Evolutionary conservation across 805 yeast genomes (phyloP).

Genomic region (Candida yuanshanica): DNA sequence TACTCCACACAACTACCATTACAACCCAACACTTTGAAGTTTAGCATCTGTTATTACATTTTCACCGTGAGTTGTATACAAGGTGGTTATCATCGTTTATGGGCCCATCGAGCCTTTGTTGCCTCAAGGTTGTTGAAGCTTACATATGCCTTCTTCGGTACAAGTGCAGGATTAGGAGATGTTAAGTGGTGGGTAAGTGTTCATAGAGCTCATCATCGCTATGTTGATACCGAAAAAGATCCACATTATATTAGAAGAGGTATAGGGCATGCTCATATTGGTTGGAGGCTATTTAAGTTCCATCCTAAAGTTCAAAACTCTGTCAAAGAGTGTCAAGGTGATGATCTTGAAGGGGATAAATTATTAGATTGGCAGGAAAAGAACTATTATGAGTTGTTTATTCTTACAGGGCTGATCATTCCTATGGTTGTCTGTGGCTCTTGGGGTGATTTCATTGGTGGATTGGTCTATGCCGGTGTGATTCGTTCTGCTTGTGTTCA

Average conservation of each 20-base stretch:
- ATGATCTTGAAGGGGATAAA: constrained; percentile 56
- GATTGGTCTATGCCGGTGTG: constrained; percentile 74
- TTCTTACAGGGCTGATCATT: constrained; percentile 46
- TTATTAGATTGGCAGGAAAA: constrained; percentile 32
- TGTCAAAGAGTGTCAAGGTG: constrained; percentile 32
- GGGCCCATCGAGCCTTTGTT: constrained; percentile 56
- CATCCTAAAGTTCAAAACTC: constrained; percentile 45
- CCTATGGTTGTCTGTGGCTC: constrained; percentile 65
- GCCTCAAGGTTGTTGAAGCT: constrained; percentile 40
- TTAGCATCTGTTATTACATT: constrained; percentile 50
- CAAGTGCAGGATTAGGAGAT: constrained; percentile 73
- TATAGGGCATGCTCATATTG: constrained; percentile 75
- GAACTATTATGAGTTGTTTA: constrained; percentile 43
- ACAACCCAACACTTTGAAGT: constrained; percentile 42
- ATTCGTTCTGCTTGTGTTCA: constrained; percentile 67
- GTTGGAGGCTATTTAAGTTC: constrained; percentile 76
- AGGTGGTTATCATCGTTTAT: constrained; percentile 78
- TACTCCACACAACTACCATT: constrained; percentile 41
- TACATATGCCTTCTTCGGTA: constrained; percentile 53
- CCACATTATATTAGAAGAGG: constrained; percentile 85
- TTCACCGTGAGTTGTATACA: constrained; percentile 68
- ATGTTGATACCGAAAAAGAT: constrained; percentile 81
- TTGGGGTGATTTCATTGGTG: constrained; percentile 76
- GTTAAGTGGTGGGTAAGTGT: constrained; percentile 74
- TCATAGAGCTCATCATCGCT: constrained; percentile 88